Percentiles rank a stretch among this genome's conserved stretches.
Conservation (phyloP, 768 basidiomycete genomes). For the Serendipita sp. region DNA sequence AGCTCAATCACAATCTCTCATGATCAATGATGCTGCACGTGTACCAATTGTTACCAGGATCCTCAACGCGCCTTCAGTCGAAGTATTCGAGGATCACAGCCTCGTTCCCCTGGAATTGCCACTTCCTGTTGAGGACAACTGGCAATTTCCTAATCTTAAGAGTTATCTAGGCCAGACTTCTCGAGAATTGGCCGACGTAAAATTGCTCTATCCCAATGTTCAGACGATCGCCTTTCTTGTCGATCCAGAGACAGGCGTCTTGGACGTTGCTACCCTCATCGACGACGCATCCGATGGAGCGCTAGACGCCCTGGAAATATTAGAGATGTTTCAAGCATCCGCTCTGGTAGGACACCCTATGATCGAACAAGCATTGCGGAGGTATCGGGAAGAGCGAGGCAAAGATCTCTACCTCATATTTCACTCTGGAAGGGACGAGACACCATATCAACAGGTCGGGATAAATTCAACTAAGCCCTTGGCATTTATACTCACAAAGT, state of each 20-base stretch:
- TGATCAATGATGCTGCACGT: neutral
- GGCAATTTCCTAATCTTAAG: neutral
- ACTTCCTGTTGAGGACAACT: neutral
- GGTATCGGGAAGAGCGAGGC: neutral
- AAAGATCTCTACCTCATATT: neutral
- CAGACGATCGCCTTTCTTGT: neutral
- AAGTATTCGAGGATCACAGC: constrained; percentile 2
- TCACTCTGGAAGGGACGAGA: neutral
- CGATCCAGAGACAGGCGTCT: neutral
- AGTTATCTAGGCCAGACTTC: neutral
- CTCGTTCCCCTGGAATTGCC: neutral
- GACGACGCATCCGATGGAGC: neutral
- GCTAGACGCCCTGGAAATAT: neutral
- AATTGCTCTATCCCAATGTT: neutral
- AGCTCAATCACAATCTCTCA: neutral
- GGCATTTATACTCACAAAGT: neutral
- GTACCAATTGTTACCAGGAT: neutral
- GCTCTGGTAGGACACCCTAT: neutral
- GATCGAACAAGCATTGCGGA: neutral
- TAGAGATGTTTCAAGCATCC: neutral
- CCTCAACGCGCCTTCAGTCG: neutral
- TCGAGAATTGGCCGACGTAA: neutral
- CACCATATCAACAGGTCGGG: constrained; percentile 1
- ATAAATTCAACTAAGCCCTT: neutral
- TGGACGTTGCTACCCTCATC: constrained; percentile 1